These are phyloP conservation scores for Cladosporium halotolerans DNA, from an alignment of 2,329 filamentous ascomycete species.

Conservation along the genomic window DNA sequence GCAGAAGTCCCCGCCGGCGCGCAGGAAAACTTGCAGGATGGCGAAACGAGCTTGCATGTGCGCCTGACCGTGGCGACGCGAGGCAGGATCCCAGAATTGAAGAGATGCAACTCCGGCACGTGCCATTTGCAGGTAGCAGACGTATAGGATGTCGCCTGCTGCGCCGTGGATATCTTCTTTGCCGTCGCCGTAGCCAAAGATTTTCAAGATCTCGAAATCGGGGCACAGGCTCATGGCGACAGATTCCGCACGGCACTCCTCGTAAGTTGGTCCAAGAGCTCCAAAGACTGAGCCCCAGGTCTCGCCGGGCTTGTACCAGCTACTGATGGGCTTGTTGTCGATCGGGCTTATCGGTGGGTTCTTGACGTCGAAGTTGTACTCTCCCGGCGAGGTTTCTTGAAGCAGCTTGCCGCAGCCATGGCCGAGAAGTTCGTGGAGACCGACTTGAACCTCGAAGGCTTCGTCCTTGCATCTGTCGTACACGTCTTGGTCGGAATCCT, in stretches of 20 bases:
- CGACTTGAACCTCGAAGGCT: slow-evolving; percentile 92
- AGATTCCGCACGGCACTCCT: slow-evolving; percentile 90
- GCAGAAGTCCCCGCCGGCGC: slow-evolving; percentile 82
- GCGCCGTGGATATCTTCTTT: slow-evolving; percentile 63
- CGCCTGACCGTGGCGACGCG: slow-evolving; percentile 39
- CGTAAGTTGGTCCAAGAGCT: slow-evolving; percentile 77
- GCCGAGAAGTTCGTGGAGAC: slow-evolving; percentile 80
- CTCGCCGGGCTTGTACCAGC: slow-evolving; percentile 91
- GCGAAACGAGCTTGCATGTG: slow-evolving; percentile 89
- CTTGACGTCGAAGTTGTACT: slow-evolving; percentile 80
- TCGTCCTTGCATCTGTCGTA: slow-evolving; percentile 79
- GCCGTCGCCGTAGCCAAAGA: slow-evolving; percentile 86
- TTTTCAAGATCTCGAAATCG: slow-evolving; percentile 80
- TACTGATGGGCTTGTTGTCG: slow-evolving; percentile 67
- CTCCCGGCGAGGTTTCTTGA: slow-evolving; percentile 75
- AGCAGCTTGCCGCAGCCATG: slow-evolving; percentile 92
- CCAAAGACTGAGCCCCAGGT: slow-evolving; percentile 94
- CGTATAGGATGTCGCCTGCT: slow-evolving; percentile 82
- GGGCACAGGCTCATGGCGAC: slow-evolving; percentile 88
- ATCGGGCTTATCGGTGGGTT: slow-evolving; percentile 79
- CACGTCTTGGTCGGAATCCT: slow-evolving; percentile 66
- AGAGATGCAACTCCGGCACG: slow-evolving; percentile 81
- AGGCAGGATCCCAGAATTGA: slow-evolving; percentile 92
- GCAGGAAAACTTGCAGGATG: slow-evolving; percentile 77
- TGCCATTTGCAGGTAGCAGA: slow-evolving; percentile 87